Conservation (phyloP, 2,329 filamentous ascomycete species). For the Cladosporium sp. region DNA sequence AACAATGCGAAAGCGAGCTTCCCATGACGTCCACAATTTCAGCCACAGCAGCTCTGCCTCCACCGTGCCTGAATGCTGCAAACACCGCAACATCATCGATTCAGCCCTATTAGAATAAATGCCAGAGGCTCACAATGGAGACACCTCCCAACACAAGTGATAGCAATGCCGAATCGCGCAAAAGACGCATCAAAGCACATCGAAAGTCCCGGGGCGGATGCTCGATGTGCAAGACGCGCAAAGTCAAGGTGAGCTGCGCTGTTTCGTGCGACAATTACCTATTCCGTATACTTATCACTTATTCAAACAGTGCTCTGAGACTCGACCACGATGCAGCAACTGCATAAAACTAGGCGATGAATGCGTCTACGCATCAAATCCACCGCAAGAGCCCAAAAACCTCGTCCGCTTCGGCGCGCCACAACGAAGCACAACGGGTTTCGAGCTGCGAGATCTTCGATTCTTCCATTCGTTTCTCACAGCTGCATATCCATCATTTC, state of each 20-base stretch:
- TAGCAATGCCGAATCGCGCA: conserved; percentile 5
- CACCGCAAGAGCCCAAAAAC: not conserved
- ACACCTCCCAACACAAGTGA: not conserved
- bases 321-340: conserved; percentile 5
- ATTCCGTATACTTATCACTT: not conserved
- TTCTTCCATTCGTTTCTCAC: conserved; percentile 9
- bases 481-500: conserved; percentile 5
- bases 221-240: conserved; percentile 9
- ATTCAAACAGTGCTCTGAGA: conserved; percentile 4
- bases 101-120: no score
- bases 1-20: not conserved
- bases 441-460: not conserved
- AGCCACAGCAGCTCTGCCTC: not conserved
- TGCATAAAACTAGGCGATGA: conserved; percentile 8
- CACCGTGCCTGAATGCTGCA: not conserved
- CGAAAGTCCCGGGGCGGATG: conserved; percentile 3
- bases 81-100: not conserved
- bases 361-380: not conserved
- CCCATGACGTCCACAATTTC: not conserved
- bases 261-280: no score
- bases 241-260: not conserved
- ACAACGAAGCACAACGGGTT: conserved; percentile 2
- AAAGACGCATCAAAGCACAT: conserved; percentile 5
- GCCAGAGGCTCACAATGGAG: not conserved
- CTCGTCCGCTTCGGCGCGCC: conserved; percentile 1